Conservation (phyloP, 805 yeast genomes). For the Starmerella vaccinii region DNA sequence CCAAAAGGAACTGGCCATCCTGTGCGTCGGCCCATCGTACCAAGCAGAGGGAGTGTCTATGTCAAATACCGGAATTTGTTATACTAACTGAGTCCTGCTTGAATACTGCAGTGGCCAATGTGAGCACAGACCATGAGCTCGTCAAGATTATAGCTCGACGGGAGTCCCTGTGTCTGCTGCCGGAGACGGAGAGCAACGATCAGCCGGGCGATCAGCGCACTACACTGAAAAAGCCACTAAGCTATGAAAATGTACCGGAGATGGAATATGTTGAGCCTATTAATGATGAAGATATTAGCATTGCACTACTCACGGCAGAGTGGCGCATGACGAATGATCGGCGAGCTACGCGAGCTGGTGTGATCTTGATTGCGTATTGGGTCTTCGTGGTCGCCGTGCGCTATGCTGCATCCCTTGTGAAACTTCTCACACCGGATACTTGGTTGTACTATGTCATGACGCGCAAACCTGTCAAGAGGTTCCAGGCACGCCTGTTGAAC, state of each 20-base stretch:
- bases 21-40: conserved; percentile 3
- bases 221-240: background rate
- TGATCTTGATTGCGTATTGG: conserved; percentile 16
- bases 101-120: conserved; percentile 12
- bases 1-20: conserved; percentile 15
- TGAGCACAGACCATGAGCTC: conserved; percentile 7
- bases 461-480: background rate
- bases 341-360: conserved; percentile 12
- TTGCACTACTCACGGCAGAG: conserved; percentile 15
- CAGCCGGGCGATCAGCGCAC: background rate
- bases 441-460: background rate
- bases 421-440: background rate
- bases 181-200: background rate
- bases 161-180: conserved; percentile 5
- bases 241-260: background rate
- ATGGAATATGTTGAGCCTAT: conserved; percentile 10
- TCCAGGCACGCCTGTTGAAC: conserved; percentile 10
- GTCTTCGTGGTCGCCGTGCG: conserved; percentile 5
- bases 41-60: conserved; percentile 9
- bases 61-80: conserved; percentile 15
- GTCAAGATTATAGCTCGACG: conserved; percentile 6
- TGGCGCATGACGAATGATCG: conserved; percentile 15
- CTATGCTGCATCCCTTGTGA: background rate
- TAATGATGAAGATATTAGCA: conserved; percentile 3
- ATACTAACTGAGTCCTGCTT: conserved; percentile 12